phyloP scores from a whole-genome alignment of 2,329 filamentous ascomycete species.

The Rasamsonia emersonii region DNA sequence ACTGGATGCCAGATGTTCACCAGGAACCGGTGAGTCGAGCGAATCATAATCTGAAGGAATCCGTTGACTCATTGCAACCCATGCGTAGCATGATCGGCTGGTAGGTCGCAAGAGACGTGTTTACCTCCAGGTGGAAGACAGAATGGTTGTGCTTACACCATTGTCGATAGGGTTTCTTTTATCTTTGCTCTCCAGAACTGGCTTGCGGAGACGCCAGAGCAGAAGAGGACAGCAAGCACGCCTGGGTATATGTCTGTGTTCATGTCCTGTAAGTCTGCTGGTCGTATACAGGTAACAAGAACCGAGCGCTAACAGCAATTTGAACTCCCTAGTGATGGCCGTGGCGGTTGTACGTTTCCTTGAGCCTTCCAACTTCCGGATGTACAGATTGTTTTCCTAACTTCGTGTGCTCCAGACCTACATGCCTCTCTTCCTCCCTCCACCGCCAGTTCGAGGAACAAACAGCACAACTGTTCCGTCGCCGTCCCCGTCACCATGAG shows the following conservation, averaged over 20 bases:
- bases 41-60: not conserved
- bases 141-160: not conserved
- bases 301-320: too few relatives aligned
- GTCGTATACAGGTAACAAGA: too few relatives aligned
- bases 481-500: conserved; percentile 27
- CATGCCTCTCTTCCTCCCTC: conserved; percentile 57
- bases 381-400: too few relatives aligned
- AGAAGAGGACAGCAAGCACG: conserved; percentile 54
- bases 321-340: conserved; percentile 56
- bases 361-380: too few relatives aligned
- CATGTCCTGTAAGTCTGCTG: conserved; percentile 60
- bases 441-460: conserved; percentile 29
- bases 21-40: conserved; percentile 61
- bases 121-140: not conserved
- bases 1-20: conserved; percentile 63
- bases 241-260: conserved; percentile 67
- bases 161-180: conserved; percentile 34
- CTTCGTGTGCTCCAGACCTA: too few relatives aligned
- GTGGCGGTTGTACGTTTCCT: conserved; percentile 40
- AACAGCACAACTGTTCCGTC: conserved; percentile 41
- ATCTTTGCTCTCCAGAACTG: conserved; percentile 41
- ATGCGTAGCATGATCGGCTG: conserved; percentile 53
- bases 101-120: conserved; percentile 32
- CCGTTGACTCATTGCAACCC: not conserved
- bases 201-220: conserved; percentile 40